Conservation (phyloP, 306 rosid species). For the Prunus armeniaca region DNA sequence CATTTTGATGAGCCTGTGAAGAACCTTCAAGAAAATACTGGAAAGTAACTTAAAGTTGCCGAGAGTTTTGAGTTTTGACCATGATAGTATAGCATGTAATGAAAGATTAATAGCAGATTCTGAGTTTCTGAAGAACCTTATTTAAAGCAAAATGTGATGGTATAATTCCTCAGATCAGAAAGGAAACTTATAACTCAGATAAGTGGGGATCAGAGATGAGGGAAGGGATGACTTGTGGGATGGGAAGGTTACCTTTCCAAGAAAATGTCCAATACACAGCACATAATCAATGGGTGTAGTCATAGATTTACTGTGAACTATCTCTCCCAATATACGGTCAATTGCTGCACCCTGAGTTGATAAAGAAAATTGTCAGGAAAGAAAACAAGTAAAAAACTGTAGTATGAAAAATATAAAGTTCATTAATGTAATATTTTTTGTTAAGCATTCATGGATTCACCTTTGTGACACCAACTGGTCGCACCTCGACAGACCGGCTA, state of each 20-base stretch:
- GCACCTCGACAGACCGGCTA: constrained; percentile 91
- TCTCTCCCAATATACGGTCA: constrained; percentile 95
- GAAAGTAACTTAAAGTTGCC: no score
- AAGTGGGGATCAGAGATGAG: not conserved
- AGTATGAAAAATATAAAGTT: constrained; percentile 12
- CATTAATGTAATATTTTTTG: constrained; percentile 1
- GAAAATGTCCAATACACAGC: constrained; percentile 90
- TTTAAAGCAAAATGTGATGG: no score
- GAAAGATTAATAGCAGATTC: not conserved
- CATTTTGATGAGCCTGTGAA: no score
- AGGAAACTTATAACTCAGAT: not conserved
- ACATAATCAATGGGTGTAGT: constrained; percentile 87
- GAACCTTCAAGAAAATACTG: no score
- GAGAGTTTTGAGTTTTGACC: not conserved
- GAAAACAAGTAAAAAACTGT: constrained; percentile 4
- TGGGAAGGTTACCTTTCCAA: constrained; percentile 64
- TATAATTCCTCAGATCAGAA: not conserved
- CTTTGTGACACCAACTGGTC: constrained; percentile 95
- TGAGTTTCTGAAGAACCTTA: not conserved
- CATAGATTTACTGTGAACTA: constrained; percentile 92
- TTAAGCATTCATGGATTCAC: constrained; percentile 30
- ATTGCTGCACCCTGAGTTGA: constrained; percentile 86
- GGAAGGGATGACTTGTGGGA: not conserved
- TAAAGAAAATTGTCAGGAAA: not conserved
- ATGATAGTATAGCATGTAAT: not conserved